These are phyloP conservation scores for Acrocalymma vagum DNA, from an alignment of 2,329 filamentous ascomycete species.

Conservation along the genomic window DNA sequence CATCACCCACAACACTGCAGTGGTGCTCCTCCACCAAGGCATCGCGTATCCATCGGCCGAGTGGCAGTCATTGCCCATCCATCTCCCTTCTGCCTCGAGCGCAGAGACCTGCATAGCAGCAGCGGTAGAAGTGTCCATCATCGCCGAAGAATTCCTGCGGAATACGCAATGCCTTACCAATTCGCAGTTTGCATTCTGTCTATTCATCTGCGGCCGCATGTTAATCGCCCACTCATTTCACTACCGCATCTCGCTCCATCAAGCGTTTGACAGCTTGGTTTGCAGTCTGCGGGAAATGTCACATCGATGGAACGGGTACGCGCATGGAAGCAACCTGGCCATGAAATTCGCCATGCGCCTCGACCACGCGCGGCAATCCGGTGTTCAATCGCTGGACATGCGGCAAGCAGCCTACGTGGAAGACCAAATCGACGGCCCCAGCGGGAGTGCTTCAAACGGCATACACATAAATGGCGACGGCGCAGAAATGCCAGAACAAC, in stretches of 20 bases:
- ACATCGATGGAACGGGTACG: slow-evolving; percentile 45
- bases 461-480: no score
- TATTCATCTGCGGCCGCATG: slow-evolving; percentile 42
- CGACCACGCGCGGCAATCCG: slow-evolving; percentile 25
- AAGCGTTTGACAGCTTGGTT: slow-evolving; percentile 44
- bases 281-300: slow-evolving; percentile 48
- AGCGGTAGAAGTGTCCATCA: slow-evolving; percentile 30
- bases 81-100: slow-evolving; percentile 26
- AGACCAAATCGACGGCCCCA: neutral
- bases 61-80: slow-evolving; percentile 30
- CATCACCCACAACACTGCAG: slow-evolving; percentile 38
- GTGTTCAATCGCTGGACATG: slow-evolving; percentile 35
- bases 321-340: slow-evolving; percentile 36
- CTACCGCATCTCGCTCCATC: slow-evolving; percentile 34
- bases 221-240: slow-evolving; percentile 44
- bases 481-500: slow-evolving; percentile 1
- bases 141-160: slow-evolving; percentile 30
- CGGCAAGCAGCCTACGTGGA: slow-evolving; percentile 46
- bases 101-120: slow-evolving; percentile 34
- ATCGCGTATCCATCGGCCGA: slow-evolving; percentile 41
- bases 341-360: slow-evolving; percentile 46
- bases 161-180: slow-evolving; percentile 36
- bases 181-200: slow-evolving; percentile 42
- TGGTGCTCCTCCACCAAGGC: slow-evolving; percentile 34
- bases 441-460: neutral